Conservation (phyloP, 1,139 yeast genomes). For the Yamadazyma triangularis region DNA sequence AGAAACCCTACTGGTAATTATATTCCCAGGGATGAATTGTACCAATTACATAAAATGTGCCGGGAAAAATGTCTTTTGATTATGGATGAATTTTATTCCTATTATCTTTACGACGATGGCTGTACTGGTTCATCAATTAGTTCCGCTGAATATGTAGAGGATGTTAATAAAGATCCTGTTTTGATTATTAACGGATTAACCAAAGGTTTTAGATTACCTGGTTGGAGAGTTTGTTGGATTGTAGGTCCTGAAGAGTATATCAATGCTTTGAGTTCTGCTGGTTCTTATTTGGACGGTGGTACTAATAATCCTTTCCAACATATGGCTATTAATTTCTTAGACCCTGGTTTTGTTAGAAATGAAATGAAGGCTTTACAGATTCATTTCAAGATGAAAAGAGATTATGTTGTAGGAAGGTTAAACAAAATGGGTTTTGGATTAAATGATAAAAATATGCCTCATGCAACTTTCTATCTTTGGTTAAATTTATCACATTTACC, state of each 20-base stretch:
- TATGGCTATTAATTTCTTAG: slow-evolving; percentile 56
- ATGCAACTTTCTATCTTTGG: slow-evolving; percentile 65
- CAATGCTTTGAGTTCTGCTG: slow-evolving; percentile 56
- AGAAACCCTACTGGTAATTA: slow-evolving; percentile 66
- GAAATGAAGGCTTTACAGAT: slow-evolving; percentile 61
- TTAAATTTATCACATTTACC: slow-evolving; percentile 56
- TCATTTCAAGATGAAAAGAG: slow-evolving; percentile 60
- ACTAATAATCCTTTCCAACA: slow-evolving; percentile 63
- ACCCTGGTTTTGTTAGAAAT: slow-evolving; percentile 45
- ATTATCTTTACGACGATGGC: slow-evolving; percentile 57
- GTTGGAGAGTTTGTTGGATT: slow-evolving; percentile 70
- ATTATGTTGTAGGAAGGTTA: slow-evolving; percentile 51
- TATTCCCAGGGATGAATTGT: slow-evolving; percentile 48
- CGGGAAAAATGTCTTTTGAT: slow-evolving; percentile 54
- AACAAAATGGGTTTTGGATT: slow-evolving; percentile 55
- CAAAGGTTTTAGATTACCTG: slow-evolving; percentile 63
- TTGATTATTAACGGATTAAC: slow-evolving; percentile 62
- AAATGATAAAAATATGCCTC: slow-evolving; percentile 44
- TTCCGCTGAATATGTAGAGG: slow-evolving; percentile 52
- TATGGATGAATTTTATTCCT: slow-evolving; percentile 67
- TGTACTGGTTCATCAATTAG: slow-evolving; percentile 56
- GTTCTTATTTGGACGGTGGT: slow-evolving; percentile 64
- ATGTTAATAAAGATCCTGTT: slow-evolving; percentile 60
- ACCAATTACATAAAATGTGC: slow-evolving; percentile 53
- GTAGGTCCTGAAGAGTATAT: slow-evolving; percentile 65